phyloP scores from a whole-genome alignment of 352 stramenopile species.

The Peronospora destructor region DNA sequence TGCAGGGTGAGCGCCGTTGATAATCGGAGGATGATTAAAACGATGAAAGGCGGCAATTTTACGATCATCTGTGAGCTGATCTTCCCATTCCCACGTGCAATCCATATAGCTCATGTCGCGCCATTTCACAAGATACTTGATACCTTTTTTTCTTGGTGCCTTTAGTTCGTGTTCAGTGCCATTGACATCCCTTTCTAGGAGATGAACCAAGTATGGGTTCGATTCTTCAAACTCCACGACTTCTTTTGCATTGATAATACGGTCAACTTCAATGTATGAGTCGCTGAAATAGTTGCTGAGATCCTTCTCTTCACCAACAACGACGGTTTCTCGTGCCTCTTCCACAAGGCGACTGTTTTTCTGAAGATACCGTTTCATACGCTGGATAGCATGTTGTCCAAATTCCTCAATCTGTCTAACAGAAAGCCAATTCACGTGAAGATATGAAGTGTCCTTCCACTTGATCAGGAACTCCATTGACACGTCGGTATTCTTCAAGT shows the following conservation, averaged over 20 bases:
- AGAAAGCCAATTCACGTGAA: constrained; percentile 97
- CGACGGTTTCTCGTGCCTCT: constrained; percentile 62
- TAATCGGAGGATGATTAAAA: constrained; percentile 78
- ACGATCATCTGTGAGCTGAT: constrained; percentile 83
- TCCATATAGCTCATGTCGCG: constrained; percentile 87
- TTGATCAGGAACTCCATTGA: constrained; percentile 98
- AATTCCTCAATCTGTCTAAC: constrained; percentile 90
- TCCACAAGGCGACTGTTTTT: constrained; percentile 84
- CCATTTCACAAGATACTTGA: constrained; percentile 91
- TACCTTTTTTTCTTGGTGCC: constrained; percentile 61
- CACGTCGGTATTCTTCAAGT: constrained; percentile 39
- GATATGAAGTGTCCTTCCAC: constrained; percentile 96
- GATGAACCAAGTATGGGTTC: constrained; percentile 53
- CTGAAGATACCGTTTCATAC: constrained; percentile 80
- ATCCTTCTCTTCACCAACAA: constrained; percentile 69
- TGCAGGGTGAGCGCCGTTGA: constrained; percentile 75
- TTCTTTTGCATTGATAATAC: constrained; percentile 70
- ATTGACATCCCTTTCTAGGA: constrained; percentile 34
- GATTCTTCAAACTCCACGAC: constrained; percentile 67
- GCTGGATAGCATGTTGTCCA: constrained; percentile 68
- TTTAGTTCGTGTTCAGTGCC: constrained; percentile 38
- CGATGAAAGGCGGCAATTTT: constrained; percentile 86
- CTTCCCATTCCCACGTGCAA: constrained; percentile 86
- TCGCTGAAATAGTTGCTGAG: constrained; percentile 81
- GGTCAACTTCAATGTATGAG: constrained; percentile 77